These are phyloP conservation scores for Solanum chiquidenum DNA, from an alignment of 257 asterid species.

Conservation along the genomic window DNA sequence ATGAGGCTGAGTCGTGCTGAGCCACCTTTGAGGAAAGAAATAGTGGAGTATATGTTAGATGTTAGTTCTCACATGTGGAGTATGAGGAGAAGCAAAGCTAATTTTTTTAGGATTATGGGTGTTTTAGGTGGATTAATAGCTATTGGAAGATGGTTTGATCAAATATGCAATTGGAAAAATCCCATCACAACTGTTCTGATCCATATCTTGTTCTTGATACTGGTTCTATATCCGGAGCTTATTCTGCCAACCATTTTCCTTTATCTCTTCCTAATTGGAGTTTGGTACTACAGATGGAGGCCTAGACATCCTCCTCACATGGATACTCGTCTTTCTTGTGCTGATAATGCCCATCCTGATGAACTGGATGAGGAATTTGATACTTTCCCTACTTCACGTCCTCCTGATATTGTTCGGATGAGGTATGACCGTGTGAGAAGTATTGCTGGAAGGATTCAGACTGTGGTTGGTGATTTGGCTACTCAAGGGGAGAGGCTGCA, in stretches of 20 bases:
- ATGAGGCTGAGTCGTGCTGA: conserved; percentile 4
- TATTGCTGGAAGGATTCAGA: conserved; percentile 9
- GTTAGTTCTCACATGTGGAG: conserved; percentile 7
- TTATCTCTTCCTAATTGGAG: conserved; percentile 1
- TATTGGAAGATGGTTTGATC: conserved; percentile 3
- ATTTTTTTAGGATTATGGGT: not conserved
- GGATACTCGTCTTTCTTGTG: conserved; percentile 5
- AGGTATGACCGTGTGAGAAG: conserved; percentile 15
- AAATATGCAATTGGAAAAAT: conserved; percentile 6
- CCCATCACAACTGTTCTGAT: conserved; percentile 4
- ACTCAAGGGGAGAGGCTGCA: conserved; percentile 10
- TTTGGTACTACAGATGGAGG: conserved; percentile 7
- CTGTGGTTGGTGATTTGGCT: conserved; percentile 12
- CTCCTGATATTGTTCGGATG: conserved; percentile 4
- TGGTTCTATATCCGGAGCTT: conserved; percentile 4
- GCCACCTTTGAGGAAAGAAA: conserved; percentile 10
- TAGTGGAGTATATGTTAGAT: conserved; percentile 11
- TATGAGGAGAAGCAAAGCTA: conserved; percentile 12
- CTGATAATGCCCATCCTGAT: conserved; percentile 4
- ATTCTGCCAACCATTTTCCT: conserved; percentile 8
- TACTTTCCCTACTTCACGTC: conserved; percentile 7
- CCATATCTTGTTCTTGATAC: conserved; percentile 4
- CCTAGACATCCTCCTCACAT: conserved; percentile 13
- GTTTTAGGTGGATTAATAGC: conserved; percentile 2
- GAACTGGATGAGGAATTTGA: conserved; percentile 14